A percentile compares a stretch with the other conserved stretches of the same genome.
phyloP scores from a whole-genome alignment of 352 stramenopile species.

The Elongisporangium prolatum region DNA sequence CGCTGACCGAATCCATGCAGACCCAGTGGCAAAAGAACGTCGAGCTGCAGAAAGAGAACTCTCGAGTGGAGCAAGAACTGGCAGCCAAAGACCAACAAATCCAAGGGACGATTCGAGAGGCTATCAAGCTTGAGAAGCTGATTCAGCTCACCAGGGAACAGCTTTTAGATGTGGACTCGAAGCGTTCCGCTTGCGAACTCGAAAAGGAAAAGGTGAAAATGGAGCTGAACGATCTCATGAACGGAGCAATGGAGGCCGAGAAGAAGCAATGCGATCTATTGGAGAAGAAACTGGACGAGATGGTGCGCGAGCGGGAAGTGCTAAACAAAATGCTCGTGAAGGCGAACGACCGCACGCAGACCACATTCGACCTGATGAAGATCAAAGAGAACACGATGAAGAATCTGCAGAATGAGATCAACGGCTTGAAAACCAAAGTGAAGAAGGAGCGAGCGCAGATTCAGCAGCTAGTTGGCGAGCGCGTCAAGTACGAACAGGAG shows the following conservation, averaged over 20 bases:
- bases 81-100: slow-evolving; percentile 44
- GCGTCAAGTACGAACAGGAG: slow-evolving; percentile 88
- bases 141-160: slow-evolving; percentile 72
- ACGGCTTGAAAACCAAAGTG: slow-evolving; percentile 74
- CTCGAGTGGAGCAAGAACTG: slow-evolving; percentile 57
- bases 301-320: slow-evolving; percentile 72
- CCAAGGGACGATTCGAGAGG: slow-evolving; percentile 47
- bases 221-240: slow-evolving; percentile 62
- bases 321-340: slow-evolving; percentile 88
- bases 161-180: slow-evolving; percentile 58
- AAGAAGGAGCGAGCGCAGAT: slow-evolving; percentile 78
- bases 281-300: slow-evolving; percentile 77
- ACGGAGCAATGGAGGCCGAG: slow-evolving; percentile 52
- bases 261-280: slow-evolving; percentile 70
- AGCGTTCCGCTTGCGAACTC: slow-evolving; percentile 45
- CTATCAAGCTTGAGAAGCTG: slow-evolving; percentile 68
- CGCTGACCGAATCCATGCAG: slow-evolving; percentile 76
- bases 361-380: slow-evolving; percentile 88
- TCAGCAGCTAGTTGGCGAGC: slow-evolving; percentile 78
- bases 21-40: slow-evolving; percentile 82
- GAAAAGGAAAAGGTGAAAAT: slow-evolving; percentile 66
- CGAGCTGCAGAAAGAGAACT: slow-evolving; percentile 72
- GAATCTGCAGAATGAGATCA: slow-evolving; percentile 89
- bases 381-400: slow-evolving; percentile 90
- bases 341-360: slow-evolving; percentile 70